These are phyloP conservation scores for Backusella circina DNA, from an alignment of 192 early-diverging fungal species.

Conservation along the genomic window DNA sequence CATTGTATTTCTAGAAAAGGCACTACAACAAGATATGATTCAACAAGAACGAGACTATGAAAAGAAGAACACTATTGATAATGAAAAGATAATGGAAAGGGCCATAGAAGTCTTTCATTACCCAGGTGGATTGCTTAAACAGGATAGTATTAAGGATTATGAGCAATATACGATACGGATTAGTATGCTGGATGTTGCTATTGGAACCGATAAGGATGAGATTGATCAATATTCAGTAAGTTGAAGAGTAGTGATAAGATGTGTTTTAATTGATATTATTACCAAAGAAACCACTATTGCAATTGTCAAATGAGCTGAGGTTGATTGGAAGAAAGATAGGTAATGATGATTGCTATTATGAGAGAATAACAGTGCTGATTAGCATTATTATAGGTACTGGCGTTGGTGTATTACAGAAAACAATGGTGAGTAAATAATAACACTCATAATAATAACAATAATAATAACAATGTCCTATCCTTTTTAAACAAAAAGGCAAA, in stretches of 20 bases:
- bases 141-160: not conserved
- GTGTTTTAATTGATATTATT: not conserved
- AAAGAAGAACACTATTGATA: not conserved
- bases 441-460: not conserved
- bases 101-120: not conserved
- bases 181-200: not conserved
- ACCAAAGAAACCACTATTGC: not conserved
- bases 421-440: not conserved
- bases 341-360: too few species aligned
- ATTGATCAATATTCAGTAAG: not conserved
- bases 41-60: not conserved
- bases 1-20: not conserved
- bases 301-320: not conserved
- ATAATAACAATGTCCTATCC: not conserved
- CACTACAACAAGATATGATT: not conserved
- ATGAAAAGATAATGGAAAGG: not conserved
- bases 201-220: not conserved
- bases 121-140: not conserved
- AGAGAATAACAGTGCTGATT: too few species aligned
- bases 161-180: not conserved
- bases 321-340: conserved; percentile 1
- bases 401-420: not conserved
- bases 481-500: not conserved
- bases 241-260: not conserved
- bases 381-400: too few species aligned